Base-by-base conservation (phyloP, 2,329 filamentous ascomycete genomes). In the Tympanopsis confertula region DNA sequence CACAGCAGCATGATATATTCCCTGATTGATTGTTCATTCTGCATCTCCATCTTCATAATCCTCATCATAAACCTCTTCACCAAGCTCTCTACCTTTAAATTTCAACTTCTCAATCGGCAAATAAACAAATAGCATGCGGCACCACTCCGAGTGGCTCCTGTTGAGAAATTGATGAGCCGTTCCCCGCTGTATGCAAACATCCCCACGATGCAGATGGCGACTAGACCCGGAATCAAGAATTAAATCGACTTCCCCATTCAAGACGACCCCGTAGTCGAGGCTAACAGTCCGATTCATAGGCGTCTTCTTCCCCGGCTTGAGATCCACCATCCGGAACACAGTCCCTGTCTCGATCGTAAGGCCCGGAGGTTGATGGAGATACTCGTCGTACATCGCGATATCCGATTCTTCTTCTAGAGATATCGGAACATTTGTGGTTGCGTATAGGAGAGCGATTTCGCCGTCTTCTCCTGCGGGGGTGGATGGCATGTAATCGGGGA, bases 281-380 rank as follows among this genome's bases (percentile, higher is more conserved):
- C 45, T 4, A 35, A 44, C 13, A 50, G 42, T 35, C 20, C 42
- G 15, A 50, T 51, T 48, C 47, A 46, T 30, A 35, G 46, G 46
- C 1, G 39, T 48, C 12, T 10, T 41, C 13, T 38, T 48, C n/a
- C 38, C 43, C 0, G 68, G 67, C 0, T 56, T 53, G 43, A 71
- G 65, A 41, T 72, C 68, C 5, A 71, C 65, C 30, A 66, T 58
- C 2, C 66, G 61, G 4, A 63, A 56, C 2, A 69, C 58, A 0
- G 59, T 65, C 22, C 67, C 67, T 24, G 47, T 49, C 2, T 49
- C 47, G 7, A 56, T 47, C 3, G 36, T 49, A 40, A 58, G 44
- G 1, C 55, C 55, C 3, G 53, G 53, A 3, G 47, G 45, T 10
- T 38, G 35, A 5, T 19, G 29, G 5, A 48, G 42, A 38, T 47